phyloP scores from a whole-genome alignment of 2,329 filamentous ascomycete genomes.

The Arachnomyces sp. region DNA sequence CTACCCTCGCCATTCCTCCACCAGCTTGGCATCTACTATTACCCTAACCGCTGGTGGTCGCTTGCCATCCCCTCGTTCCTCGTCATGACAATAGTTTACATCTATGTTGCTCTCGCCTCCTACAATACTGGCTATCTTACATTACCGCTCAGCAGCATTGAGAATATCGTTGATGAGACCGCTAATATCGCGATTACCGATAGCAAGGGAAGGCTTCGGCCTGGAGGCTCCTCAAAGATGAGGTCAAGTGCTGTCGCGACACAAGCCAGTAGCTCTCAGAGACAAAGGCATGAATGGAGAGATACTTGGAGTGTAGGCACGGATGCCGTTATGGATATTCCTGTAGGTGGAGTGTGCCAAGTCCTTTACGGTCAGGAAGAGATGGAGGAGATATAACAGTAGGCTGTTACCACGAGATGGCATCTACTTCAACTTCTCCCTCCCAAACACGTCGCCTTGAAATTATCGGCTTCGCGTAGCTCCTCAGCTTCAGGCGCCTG shows the following conservation, averaged over 20 bases:
- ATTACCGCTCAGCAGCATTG: slow-evolving; percentile 66
- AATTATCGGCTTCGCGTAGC: too few species aligned
- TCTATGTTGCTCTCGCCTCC: slow-evolving; percentile 82
- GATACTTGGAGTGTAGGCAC: slow-evolving; percentile 85
- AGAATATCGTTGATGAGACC: slow-evolving; percentile 86
- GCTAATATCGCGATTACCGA: slow-evolving; percentile 81
- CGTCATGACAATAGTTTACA: slow-evolving; percentile 81
- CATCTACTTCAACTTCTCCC: too few species aligned
- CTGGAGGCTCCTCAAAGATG: slow-evolving; percentile 36
- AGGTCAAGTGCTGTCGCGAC: slow-evolving; percentile 33
- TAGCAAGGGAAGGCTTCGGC: slow-evolving; percentile 52
- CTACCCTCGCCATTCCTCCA: slow-evolving; percentile 87
- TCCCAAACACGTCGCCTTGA: too few species aligned
- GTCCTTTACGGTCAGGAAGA: slow-evolving; percentile 64
- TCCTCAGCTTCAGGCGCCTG: too few species aligned
- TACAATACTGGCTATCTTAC: slow-evolving; percentile 91
- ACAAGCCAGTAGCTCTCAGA: slow-evolving; percentile 32
- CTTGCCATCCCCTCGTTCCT: slow-evolving; percentile 85
- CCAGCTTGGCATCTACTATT: slow-evolving; percentile 90
- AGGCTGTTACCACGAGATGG: too few species aligned
- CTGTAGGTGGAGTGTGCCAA: slow-evolving; percentile 89
- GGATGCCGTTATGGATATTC: slow-evolving; percentile 95
- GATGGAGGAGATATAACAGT: slow-evolving; percentile 8
- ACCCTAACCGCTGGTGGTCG: slow-evolving; percentile 96
- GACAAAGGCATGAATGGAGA: slow-evolving; percentile 60